A percentile compares a stretch with the other conserved stretches of the same genome.
These are phyloP conservation scores for Musa schizocarpa DNA, from an alignment of 176 grass and related monocot genomes.

Conservation along the genomic window DNA sequence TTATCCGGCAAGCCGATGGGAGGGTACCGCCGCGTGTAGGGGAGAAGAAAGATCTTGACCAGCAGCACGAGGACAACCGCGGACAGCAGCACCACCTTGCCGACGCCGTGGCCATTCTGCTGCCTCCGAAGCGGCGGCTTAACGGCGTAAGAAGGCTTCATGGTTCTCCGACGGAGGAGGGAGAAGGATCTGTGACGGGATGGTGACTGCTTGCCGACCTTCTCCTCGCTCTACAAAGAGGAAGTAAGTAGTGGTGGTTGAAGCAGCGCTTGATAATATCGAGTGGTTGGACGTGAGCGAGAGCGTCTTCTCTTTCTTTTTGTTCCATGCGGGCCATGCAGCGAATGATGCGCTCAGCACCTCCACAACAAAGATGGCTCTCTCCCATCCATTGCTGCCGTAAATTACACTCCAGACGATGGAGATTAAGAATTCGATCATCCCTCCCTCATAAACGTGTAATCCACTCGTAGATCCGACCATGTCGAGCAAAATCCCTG, in stretches of 20 bases:
- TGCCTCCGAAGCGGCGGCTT: neutral
- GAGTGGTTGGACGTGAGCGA: neutral
- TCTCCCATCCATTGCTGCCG: too few relatives aligned
- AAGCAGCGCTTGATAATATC: neutral
- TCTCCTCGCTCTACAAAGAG: neutral
- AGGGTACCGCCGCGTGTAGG: neutral
- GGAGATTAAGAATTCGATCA: too few relatives aligned
- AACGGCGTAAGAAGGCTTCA: neutral
- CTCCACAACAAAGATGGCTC: too few relatives aligned
- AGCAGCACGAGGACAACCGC: neutral
- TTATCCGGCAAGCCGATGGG: neutral
- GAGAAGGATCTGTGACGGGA: neutral
- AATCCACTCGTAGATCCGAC: too few relatives aligned
- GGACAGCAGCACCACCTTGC: neutral
- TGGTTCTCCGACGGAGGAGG: neutral
- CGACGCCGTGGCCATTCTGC: neutral
- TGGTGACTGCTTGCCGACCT: neutral
- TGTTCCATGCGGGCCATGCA: too few relatives aligned
- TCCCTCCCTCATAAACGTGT: too few relatives aligned
- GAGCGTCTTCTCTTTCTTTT: neutral
- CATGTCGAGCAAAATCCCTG: too few relatives aligned
- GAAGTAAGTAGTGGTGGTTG: neutral
- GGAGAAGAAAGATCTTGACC: neutral
- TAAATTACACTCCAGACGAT: too few relatives aligned
- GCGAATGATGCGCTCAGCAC: too few relatives aligned